Evolutionary conservation across 2,329 filamentous ascomycete genomes (phyloP), one percentile per base, ranked within the genome.

Genomic region (Verticillium klebahnii): DNA sequence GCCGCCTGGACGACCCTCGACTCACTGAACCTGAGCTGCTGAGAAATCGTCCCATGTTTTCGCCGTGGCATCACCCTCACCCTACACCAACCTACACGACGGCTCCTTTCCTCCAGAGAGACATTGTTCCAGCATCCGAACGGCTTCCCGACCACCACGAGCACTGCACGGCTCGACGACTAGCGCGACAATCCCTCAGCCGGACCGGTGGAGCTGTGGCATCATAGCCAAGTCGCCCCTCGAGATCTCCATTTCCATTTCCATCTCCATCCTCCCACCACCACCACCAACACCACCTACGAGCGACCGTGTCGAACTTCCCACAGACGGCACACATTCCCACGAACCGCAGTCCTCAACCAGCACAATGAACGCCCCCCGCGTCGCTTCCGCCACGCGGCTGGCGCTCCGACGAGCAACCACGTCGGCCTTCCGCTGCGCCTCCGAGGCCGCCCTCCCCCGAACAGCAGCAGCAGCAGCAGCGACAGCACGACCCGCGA

Each of bases 341-440:
- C 3, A 5, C 25, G 25, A 50, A 4, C 45, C 45, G 25, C 45
- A 50, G 1, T 23, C 17, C 17, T 19, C n/a, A 9, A n/a, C 15
- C 9, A 4, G 15, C 40, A 39, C 6, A 23, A 56, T 32, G 29
- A 17, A 60, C 45, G 45, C 31, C 11, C 39, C 29, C 19, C 45
- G 58, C 32, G 58, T 45, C 29, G 40, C 45, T 7, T 59, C 58
- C 29, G 58, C 58, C 56, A 58, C 54, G 61, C 60, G 64, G 32
- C 57, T 66, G 45, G 64, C 61, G 29, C 29, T 65, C 54, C 61
- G 64, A 40, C 61, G 64, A 19, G 57, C 61, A 23, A 61, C 52
- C 61, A 50, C 57, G 36, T 60, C 61, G 57, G 57, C 23, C 14
- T 60, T 65, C 61, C 62, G 60, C 57, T 66, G 63, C 58, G 61